These are phyloP conservation scores for Paecilomyces sp. DNA, from an alignment of 2,329 filamentous ascomycete genomes.

Conservation along the genomic window DNA sequence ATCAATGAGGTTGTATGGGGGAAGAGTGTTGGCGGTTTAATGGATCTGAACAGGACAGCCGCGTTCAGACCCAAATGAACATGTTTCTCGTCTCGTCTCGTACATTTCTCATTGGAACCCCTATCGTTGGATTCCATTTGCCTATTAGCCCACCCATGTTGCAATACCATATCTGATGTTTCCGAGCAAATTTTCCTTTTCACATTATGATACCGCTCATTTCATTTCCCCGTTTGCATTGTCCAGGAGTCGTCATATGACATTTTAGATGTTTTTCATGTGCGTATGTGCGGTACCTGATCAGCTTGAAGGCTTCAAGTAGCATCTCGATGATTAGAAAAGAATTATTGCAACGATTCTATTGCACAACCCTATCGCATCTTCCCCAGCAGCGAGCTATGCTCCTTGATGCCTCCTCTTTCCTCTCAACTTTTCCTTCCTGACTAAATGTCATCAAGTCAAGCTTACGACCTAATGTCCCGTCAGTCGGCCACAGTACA, in stretches of 20 bases:
- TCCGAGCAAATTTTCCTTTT: background rate
- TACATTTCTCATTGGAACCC: background rate
- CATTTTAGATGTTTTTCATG: background rate
- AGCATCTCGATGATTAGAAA: background rate
- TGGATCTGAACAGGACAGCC: background rate
- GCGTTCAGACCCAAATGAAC: background rate
- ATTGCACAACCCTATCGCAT: too few relatives aligned
- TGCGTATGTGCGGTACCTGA: background rate
- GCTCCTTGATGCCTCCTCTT: too few relatives aligned
- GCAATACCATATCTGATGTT: background rate
- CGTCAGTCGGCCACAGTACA: too few relatives aligned
- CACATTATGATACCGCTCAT: background rate
- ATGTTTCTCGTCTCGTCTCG: background rate
- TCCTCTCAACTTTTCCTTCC: too few relatives aligned
- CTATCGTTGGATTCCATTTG: background rate
- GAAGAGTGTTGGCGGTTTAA: background rate
- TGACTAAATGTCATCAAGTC: too few relatives aligned
- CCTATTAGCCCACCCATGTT: background rate
- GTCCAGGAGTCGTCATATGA: background rate
- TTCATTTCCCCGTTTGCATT: background rate
- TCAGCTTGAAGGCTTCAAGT: background rate
- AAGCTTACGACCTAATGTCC: too few relatives aligned
- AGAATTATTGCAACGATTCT: background rate
- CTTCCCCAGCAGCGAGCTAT: too few relatives aligned
- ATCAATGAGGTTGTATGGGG: background rate